Base-by-base conservation (phyloP, 2,329 filamentous ascomycete species). In the Penicillium carneum region DNA sequence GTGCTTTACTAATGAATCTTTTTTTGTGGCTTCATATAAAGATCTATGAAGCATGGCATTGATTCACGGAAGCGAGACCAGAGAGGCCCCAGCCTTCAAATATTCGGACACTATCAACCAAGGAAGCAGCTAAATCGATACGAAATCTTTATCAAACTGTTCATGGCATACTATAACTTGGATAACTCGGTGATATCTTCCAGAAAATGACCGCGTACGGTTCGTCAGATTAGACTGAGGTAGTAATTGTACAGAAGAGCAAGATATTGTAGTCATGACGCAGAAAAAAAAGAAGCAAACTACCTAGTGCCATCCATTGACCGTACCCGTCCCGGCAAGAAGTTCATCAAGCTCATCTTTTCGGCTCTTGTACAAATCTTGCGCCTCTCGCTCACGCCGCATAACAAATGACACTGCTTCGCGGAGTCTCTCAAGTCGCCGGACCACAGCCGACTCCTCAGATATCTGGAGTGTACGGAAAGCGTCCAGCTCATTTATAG, bases 361-460 rank as follows among this genome's bases (percentile, higher is more conserved):
- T 61, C 88, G 86, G 65, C 80, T 82, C 69, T 91, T 86, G 75
- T 95, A 99, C 71, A 90, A 76, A 66, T 97, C 93, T 79, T 99
- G 95, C 7, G 92, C 93, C 79, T 97, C 92, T 61, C 93, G 84
- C 81, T 98, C 94, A 64, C 94, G 84, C 69, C 87, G 87, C 68
- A 88, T 91, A 10, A 98, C 86, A 69, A 91, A 91, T 7, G 83
- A 85, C 23, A 97, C 93, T 76, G 97, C 93, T n/a, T 91, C 89
- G 52, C 93, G 86, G 59, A 97, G 79, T 11, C 84, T 84, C 67
- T 90, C 90, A 54, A 98, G 80, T 33, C 95, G 84, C 57, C 87
- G 84, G 47, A 83, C 82, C 60, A 97, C 84, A 0, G 90, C 91
- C 5, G 88, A 88, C 64, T 94, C 88, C 76, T 99, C 95, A 0